Evolutionary conservation across 352 stramenopile genomes (phyloP), one percentile per base, ranked within the genome.

Genomic region (Phytophthora multivora): DNA sequence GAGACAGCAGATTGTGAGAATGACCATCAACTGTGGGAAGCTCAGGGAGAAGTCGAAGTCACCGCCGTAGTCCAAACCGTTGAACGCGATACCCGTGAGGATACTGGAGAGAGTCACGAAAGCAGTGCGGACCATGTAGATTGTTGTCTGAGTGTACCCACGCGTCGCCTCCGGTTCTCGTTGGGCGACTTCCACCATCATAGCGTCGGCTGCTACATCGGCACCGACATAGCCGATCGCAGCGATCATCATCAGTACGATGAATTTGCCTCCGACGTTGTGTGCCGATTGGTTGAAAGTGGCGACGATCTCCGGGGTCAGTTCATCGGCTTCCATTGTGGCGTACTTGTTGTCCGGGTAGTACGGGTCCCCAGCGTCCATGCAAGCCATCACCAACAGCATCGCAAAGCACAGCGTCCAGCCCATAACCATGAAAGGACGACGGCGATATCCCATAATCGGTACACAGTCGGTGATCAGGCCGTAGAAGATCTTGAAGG

Each of bases 401-500:
- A 77, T 79, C 0, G 72, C 21, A n/a, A 79, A 59, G 41, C 64
- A 85, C 0, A 82, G 23, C 6, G 57, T 47, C 77, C 77, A 86
- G n/a, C 77, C 77, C 39, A 86, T 63, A 16, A 84, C 46, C 69
- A 87, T 83, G 51, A 70, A 87, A 2, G 77, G 73, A 35, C 75
- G 75, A 52, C 77, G 74, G 21, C 77, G 74, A 50, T 80, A 83
- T 8, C 77, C 77, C 36, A 68, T 70, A 48, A 86, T 73, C 15
- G 76, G 75, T 15, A 78, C 58, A 39, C 72, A 81, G 49, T 86
- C 77, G 13, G 74, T 80, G 19, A 79, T 42, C 40, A 86, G 64
- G 15, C 73, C 75, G 59, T 82, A 80, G 50, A 86, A 73, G 15
- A 78, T 67, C 48, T 83, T 86, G 67, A 84, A 80, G 1, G 71